Percentiles rank a stretch among this genome's conserved stretches.
These are phyloP conservation scores for Cladosporium austrohemisphaericum DNA, from an alignment of 2,329 filamentous ascomycete genomes.

Conservation along the genomic window DNA sequence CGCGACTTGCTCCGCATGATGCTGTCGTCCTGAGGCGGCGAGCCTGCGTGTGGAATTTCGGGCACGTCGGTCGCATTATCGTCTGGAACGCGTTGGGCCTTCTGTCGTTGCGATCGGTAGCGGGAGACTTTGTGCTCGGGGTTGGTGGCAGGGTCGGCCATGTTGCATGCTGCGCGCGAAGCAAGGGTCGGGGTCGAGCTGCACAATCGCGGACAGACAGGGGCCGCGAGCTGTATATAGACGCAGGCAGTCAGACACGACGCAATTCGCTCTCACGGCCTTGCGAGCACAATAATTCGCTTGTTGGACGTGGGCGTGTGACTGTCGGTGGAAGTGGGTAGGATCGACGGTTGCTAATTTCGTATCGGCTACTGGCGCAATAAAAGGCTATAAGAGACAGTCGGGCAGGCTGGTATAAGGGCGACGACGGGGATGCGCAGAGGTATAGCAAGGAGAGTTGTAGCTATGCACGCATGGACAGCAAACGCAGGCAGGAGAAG, in stretches of 20 bases:
- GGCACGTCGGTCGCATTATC: conserved; percentile 4
- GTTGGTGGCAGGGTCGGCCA: conserved; percentile 17
- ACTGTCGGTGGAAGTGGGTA: conserved; percentile 8
- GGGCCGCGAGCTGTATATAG: background rate
- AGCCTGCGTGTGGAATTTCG: conserved; percentile 3
- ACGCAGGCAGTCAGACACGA: background rate
- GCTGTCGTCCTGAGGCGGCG: conserved; percentile 18
- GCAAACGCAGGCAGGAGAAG: background rate
- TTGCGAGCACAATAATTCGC: background rate
- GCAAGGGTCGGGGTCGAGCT: background rate
- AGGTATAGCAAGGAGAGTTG: background rate
- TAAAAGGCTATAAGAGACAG: background rate
- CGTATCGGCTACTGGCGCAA: conserved; percentile 7
- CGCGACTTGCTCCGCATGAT: conserved; percentile 30
- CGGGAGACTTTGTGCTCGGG: conserved; percentile 48
- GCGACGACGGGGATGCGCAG: background rate
- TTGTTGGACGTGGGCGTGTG: conserved; percentile 8
- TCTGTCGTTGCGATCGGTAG: conserved; percentile 53
- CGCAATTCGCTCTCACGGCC: background rate
- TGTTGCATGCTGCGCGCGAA: conserved; percentile 8
- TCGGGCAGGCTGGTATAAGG: no score
- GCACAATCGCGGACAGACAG: background rate
- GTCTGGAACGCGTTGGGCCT: conserved; percentile 17
- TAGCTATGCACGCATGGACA: background rate
- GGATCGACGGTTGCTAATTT: conserved; percentile 14